phyloP scores from a whole-genome alignment of 495 filamentous ascomycete genomes.

The Amorphotheca resinae region DNA sequence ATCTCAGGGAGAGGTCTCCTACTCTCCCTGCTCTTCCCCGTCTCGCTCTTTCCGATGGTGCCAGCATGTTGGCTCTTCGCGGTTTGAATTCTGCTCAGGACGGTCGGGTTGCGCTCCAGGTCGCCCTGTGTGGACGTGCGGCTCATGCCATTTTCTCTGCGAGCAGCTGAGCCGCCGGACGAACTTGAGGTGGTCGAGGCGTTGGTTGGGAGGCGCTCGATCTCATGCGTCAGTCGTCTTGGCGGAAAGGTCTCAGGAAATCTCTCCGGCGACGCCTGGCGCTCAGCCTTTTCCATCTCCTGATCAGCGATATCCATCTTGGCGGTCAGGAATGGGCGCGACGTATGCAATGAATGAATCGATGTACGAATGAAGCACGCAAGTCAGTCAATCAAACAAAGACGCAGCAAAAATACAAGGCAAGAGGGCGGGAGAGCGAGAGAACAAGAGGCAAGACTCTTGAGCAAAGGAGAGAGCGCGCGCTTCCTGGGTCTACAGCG shows the following conservation, averaged over 20 bases:
- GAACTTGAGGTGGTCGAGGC: constrained; percentile 39
- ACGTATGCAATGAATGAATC: too few relatives aligned
- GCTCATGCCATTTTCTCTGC: constrained; percentile 18
- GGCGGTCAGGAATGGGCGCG: too few relatives aligned
- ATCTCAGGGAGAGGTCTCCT: constrained; percentile 45
- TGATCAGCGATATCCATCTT: constrained; percentile 38
- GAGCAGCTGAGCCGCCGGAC: constrained; percentile 16
- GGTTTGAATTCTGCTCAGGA: constrained; percentile 64
- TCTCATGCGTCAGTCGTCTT: constrained; percentile 18
- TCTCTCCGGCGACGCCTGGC: constrained; percentile 15
- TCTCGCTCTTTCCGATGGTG: constrained; percentile 52
- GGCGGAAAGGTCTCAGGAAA: constrained; percentile 7
- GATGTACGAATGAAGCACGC: too few relatives aligned
- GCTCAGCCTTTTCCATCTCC: constrained; percentile 37
- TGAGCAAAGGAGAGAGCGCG: too few relatives aligned
- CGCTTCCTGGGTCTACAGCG: too few relatives aligned
- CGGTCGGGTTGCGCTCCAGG: constrained; percentile 63
- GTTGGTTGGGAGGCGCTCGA: constrained; percentile 33
- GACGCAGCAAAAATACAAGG: too few relatives aligned
- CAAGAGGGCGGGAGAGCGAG: too few relatives aligned
- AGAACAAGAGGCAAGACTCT: too few relatives aligned
- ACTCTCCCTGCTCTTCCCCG: constrained; percentile 32
- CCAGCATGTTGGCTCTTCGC: constrained; percentile 58
- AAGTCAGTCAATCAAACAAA: too few relatives aligned
- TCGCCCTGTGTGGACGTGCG: constrained; percentile 40